Evolutionary conservation across 2,329 filamentous ascomycete species (phyloP).

Genomic region (Arthrobotrys musiformis): DNA sequence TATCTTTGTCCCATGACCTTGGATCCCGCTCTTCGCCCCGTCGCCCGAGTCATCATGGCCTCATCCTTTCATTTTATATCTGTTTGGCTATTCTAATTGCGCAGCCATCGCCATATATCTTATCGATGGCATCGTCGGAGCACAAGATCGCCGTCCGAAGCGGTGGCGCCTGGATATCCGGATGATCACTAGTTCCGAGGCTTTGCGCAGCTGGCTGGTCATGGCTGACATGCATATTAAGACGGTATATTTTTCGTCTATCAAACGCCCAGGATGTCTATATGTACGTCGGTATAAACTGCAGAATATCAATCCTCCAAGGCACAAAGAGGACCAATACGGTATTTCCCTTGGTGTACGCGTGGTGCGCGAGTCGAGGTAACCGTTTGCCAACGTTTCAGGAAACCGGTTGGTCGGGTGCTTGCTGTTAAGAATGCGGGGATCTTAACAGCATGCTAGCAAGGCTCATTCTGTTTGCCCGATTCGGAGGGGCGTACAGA

Average conservation of each 20-base stretch:
- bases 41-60: constrained; percentile 19
- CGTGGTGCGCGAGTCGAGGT: no score
- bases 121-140: constrained; percentile 23
- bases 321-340: constrained; percentile 3
- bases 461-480: constrained; percentile 5
- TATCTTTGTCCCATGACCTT: constrained; percentile 12
- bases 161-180: constrained; percentile 6
- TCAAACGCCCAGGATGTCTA: not conserved
- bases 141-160: constrained; percentile 20
- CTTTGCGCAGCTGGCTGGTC: constrained; percentile 12
- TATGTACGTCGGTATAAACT: not conserved
- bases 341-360: not conserved
- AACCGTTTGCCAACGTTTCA: constrained; percentile 17
- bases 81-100: not conserved
- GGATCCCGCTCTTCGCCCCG: constrained; percentile 9
- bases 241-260: not conserved
- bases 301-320: not conserved
- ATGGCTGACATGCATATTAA: constrained; percentile 15
- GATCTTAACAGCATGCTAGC: not conserved
- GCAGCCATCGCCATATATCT: constrained; percentile 1
- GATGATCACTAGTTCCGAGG: constrained; percentile 15
- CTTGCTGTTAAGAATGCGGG: constrained; percentile 1
- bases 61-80: constrained; percentile 3
- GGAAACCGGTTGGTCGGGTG: not conserved
- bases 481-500: no score